A percentile compares a stretch with the other conserved stretches of the same genome.
These are phyloP conservation scores for Barnettozyma pratensis DNA, from an alignment of 805 yeast species.

Conservation along the genomic window DNA sequence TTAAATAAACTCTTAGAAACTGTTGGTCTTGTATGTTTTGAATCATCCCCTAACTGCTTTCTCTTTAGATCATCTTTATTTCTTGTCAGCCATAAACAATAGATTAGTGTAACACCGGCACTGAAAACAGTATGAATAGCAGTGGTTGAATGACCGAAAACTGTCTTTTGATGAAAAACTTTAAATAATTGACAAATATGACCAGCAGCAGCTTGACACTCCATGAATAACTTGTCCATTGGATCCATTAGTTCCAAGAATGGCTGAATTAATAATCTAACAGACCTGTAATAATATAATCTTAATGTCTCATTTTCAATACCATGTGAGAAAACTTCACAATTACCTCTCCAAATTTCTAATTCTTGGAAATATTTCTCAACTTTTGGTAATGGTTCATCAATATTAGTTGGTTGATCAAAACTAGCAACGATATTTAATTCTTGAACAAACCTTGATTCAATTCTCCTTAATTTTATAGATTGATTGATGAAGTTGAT, in stretches of 20 bases:
- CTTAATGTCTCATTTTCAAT: slow-evolving; percentile 56
- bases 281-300: slow-evolving; percentile 55
- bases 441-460: slow-evolving; percentile 52
- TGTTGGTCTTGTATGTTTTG: slow-evolving; percentile 56
- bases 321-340: slow-evolving; percentile 41
- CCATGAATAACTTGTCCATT: slow-evolving; percentile 52
- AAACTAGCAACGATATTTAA: slow-evolving; percentile 34
- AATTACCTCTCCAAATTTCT: slow-evolving; percentile 52
- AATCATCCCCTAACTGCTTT: slow-evolving; percentile 47
- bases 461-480: slow-evolving; percentile 51
- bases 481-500: slow-evolving; percentile 48
- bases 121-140: slow-evolving; percentile 64
- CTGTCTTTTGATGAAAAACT: slow-evolving; percentile 57
- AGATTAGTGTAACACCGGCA: slow-evolving; percentile 63
- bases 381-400: slow-evolving; percentile 43
- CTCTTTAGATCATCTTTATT: slow-evolving; percentile 55
- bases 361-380: slow-evolving; percentile 47
- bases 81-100: slow-evolving; percentile 62
- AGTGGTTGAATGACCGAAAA: slow-evolving; percentile 57
- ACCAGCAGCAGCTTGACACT: slow-evolving; percentile 70
- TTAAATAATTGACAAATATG: slow-evolving; percentile 61
- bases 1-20: slow-evolving; percentile 49
- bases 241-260: slow-evolving; percentile 58
- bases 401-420: slow-evolving; percentile 14
- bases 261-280: slow-evolving; percentile 58